Evolutionary conservation across 2,329 filamentous ascomycete species (phyloP), one percentile per base, ranked within the genome.

Genomic region (Penicillium oxalicum): DNA sequence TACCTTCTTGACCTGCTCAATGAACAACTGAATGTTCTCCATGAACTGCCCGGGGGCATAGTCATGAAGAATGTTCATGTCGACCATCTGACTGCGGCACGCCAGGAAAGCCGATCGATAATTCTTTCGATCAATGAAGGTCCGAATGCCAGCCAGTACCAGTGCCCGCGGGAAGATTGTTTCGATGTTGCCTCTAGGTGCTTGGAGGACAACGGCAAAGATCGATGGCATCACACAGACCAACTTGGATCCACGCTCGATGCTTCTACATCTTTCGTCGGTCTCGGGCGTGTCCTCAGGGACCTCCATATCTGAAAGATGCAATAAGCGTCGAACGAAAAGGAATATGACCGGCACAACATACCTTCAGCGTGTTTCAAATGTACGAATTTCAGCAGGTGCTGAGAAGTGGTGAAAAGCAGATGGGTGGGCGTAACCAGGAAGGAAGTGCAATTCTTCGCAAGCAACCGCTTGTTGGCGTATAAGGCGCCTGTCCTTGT

Each of bases 1-100:
- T 9, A 87, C 76, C 54, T 88, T 90, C 58, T 85, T 83, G 36
- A 98, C 77, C 66, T 98, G 91, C 13, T 89, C 83, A 29, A 97
- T 75, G 61, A 98, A 95, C 0, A 87, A 69, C 0, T 77, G 76
- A 9, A 95, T 80, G 55, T 84, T 87, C 4, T 78, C 73, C 65
- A 96, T 77, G 64, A 98, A 96, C 57, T 94, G 87, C 34, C 83
- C 77, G 0, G 91, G 89, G n/a, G 83, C 83, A 69, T 97, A 88
- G 63, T 98, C 93, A 62, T 95, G 91, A 2, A 98, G 75, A 52
- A 98, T 91, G 63, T 98, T 98, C 86, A 97, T 91, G 63, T 98
- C 93, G 0, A 98, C 93, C 58, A 94, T 82, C 66, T 98, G 94
- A 24, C 84, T 91, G 44, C 93, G 83, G 65, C 93, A 97, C 53